phyloP scores from a whole-genome alignment of 73 alveolate genomes.

The Paramecium octaurelia region DNA sequence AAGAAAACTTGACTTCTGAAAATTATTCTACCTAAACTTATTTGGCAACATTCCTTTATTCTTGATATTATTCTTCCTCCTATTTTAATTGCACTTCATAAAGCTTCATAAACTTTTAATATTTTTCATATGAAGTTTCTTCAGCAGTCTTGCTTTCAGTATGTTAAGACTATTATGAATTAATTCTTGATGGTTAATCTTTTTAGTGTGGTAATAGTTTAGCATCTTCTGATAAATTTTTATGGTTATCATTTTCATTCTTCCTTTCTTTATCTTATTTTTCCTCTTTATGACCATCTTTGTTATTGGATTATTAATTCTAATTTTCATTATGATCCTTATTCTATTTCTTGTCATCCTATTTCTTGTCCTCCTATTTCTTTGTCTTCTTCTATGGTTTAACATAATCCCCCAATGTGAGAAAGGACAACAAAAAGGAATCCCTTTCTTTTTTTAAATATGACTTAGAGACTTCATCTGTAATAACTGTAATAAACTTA shows the following conservation, averaged over 20 bases:
- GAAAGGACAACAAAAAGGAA: slow-evolving; percentile 1
- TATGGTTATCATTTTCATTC: not conserved
- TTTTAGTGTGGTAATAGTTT: not conserved
- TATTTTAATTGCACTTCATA: not conserved
- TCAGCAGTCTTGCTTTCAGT: not conserved
- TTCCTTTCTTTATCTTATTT: not conserved
- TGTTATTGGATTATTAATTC: not conserved
- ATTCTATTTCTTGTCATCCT: not conserved
- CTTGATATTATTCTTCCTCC: not conserved
- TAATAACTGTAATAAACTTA: not conserved
- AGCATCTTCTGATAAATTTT: not conserved
- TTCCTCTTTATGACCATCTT: not conserved
- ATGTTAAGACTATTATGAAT: not conserved
- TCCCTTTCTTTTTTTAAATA: slow-evolving; percentile 19
- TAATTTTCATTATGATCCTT: not conserved
- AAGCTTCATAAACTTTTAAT: not conserved
- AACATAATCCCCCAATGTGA: not conserved
- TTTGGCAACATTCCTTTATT: not conserved
- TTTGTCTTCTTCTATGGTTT: not conserved
- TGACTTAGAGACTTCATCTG: slow-evolving; percentile 7
- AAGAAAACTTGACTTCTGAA: not conserved
- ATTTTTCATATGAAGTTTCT: not conserved
- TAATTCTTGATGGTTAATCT: not conserved
- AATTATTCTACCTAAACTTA: not conserved
- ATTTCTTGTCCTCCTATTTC: not conserved